Evolutionary conservation across 306 rosid genomes (phyloP).

Genomic region (Medicago lupulina): DNA sequence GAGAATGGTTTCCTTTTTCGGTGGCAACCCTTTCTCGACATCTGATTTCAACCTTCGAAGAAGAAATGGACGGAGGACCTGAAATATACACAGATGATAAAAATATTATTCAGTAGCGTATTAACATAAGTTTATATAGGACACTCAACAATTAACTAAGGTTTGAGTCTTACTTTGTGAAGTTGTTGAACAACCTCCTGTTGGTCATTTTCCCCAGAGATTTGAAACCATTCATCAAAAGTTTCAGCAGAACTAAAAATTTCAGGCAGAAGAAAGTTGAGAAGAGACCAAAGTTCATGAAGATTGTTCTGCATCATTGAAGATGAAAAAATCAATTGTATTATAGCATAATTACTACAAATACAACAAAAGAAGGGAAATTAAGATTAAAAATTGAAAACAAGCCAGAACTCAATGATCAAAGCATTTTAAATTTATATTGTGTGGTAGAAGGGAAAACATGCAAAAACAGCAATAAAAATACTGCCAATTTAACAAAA

Average conservation of each 20-base stretch:
- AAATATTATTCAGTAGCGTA: background rate
- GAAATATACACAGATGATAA: slow-evolving; percentile 33
- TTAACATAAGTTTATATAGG: slow-evolving; percentile 9
- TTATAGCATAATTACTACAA: background rate
- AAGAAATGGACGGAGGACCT: slow-evolving; percentile 98
- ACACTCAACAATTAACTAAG: slow-evolving; percentile 2
- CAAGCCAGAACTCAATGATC: slow-evolving; percentile 17
- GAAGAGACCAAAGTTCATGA: slow-evolving; percentile 97
- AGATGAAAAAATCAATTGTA: slow-evolving; percentile 4
- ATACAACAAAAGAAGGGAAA: background rate
- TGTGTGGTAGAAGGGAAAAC: background rate
- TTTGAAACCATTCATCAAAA: slow-evolving; percentile 99
- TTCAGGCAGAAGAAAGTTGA: slow-evolving; percentile 97
- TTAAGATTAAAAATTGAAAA: slow-evolving; percentile 26
- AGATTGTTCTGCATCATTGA: slow-evolving; percentile 80
- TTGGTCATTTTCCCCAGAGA: slow-evolving; percentile 97
- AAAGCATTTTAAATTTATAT: background rate
- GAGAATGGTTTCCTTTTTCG: slow-evolving; percentile 95
- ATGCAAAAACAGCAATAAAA: slow-evolving; percentile 3
- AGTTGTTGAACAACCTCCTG: slow-evolving; percentile 99
- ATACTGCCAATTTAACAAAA: background rate
- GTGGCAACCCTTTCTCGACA: slow-evolving; percentile 98
- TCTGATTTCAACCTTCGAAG: slow-evolving; percentile 97
- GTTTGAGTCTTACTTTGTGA: slow-evolving; percentile 71
- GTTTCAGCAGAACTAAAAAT: slow-evolving; percentile 98